phyloP scores from a whole-genome alignment of 352 stramenopile species.

The Pythium aphanidermatum region DNA sequence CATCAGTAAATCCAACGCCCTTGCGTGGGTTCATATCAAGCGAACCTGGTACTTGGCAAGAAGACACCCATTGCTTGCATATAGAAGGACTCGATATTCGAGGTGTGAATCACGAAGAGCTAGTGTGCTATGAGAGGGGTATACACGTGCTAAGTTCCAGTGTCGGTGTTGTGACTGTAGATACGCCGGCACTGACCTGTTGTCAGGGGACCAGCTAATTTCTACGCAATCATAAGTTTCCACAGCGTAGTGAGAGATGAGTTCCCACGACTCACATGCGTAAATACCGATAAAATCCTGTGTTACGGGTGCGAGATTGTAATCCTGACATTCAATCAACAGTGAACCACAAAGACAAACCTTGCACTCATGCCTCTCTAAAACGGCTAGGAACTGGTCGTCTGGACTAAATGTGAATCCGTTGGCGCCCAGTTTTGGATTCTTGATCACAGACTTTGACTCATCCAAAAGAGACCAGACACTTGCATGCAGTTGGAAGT shows the following conservation, averaged over 20 bases:
- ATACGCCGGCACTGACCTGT: conserved; percentile 33
- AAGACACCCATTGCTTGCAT: conserved; percentile 52
- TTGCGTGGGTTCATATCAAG: neutral
- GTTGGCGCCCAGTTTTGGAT: conserved; percentile 60
- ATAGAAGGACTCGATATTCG: conserved; percentile 70
- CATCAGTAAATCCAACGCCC: neutral
- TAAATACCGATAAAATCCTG: conserved; percentile 78
- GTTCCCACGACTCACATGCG: conserved; percentile 65
- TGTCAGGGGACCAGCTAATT: conserved; percentile 60
- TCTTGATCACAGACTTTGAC: conserved; percentile 51
- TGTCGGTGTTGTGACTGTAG: neutral
- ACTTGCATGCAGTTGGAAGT: conserved; percentile 79
- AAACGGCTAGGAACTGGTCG: conserved; percentile 51
- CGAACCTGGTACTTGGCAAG: conserved; percentile 66
- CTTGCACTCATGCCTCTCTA: conserved; percentile 75
- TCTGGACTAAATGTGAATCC: conserved; percentile 62
- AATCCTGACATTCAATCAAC: no score
- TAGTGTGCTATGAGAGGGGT: conserved; percentile 52
- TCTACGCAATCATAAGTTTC: conserved; percentile 81
- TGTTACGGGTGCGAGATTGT: no score
- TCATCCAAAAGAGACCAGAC: conserved; percentile 73
- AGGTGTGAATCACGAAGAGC: conserved; percentile 65
- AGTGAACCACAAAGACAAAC: no score
- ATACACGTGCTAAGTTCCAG: neutral
- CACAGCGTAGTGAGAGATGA: conserved; percentile 58